Conservation (phyloP, 306 rosid species). For the Sphenostylis stenocarpa region DNA sequence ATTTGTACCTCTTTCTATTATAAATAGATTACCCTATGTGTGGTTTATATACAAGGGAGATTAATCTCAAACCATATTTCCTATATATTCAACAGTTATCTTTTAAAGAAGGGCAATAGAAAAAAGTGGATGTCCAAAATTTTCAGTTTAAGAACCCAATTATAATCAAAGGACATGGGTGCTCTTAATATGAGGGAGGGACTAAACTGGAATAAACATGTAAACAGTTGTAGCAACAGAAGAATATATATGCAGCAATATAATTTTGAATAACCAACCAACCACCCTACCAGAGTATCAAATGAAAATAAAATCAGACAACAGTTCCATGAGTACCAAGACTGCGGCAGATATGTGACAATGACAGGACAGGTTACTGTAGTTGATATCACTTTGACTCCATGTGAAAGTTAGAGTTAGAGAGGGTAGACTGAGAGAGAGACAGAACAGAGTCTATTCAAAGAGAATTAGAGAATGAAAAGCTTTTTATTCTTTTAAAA, state of each 20-base stretch:
- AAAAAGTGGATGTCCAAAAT: neutral
- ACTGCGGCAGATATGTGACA: neutral
- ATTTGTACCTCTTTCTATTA: no score
- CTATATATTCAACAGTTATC: no score
- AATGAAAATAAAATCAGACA: neutral
- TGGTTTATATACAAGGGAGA: no score
- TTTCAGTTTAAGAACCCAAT: neutral
- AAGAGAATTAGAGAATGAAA: neutral
- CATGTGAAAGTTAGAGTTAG: neutral
- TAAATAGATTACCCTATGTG: no score
- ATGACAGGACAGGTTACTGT: neutral
- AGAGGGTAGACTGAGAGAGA: neutral
- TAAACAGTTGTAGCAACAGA: neutral
- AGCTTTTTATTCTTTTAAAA: neutral
- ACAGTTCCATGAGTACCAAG: neutral
- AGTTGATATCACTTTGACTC: neutral
- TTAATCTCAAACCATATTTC: no score
- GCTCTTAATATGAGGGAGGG: neutral
- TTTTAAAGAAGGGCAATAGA: neutral
- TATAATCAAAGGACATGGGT: neutral
- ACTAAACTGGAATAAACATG: neutral
- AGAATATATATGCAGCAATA: neutral
- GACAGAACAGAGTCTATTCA: neutral
- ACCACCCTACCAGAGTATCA: neutral
- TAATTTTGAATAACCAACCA: constrained; percentile 14